Base-by-base conservation (phyloP, 192 early-diverging fungal species). In the Pilobolus umbonatus region DNA sequence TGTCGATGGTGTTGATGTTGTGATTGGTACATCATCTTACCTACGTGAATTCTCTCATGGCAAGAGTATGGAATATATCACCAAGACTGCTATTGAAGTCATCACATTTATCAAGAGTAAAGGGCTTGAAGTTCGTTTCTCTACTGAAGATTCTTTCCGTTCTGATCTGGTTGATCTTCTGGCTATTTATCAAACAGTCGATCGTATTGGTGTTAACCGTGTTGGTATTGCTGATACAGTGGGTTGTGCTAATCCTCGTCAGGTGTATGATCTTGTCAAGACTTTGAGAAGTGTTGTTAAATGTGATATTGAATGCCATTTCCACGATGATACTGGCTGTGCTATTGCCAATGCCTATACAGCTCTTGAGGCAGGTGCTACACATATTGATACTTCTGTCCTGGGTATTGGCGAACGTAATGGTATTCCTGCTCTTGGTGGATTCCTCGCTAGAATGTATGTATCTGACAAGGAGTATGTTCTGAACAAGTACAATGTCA, bases 211-310 rank as follows among this genome's bases (percentile, higher is more conserved):
- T 59, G 96, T 98, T 55, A 88, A 95, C 81, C 91, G 96, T 56
- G 96, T 98, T 42, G 96, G 96, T 43, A 96, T 98, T 71, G 96
- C 96, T 32, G 96, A 98, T 71, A 98, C 96, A 5, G 96, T 98
- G 46, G 96, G 96, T 9, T 98, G 96, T 60, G 96, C 96, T 28
- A 92, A 95, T 69, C 94, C 96, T 53, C 87, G 92, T 55, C 96
- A 98, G 83, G 96, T 98, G 12, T 95, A 94, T 52, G 96, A 98
- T 52, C 85, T 98, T 31, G 94, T 98, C 58, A 85, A 90, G 68
- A 98, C 96, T 17, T 79, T 98, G 29, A 85, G 96, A 55, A 83
- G 86, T 44, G 92, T 98, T 32, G 93, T 98, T 14, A 93, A 87
- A 35, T 97, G 94, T 72, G 96, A 98, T 67, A 98, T 98, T 65